These are phyloP conservation scores for Glycyrrhiza uralensis DNA, from an alignment of 306 rosid genomes.

Conservation along the genomic window DNA sequence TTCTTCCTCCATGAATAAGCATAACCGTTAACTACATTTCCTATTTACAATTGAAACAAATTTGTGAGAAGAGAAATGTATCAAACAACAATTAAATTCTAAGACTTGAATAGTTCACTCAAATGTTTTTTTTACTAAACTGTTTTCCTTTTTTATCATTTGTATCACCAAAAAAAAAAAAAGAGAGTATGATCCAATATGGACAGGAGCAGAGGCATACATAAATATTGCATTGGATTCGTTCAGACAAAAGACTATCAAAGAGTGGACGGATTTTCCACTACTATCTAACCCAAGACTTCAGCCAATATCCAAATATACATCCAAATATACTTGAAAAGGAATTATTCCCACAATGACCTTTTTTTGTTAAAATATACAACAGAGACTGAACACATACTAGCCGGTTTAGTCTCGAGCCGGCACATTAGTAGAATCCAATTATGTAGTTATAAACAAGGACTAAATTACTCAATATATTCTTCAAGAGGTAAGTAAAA, in stretches of 20 bases:
- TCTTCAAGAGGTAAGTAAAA: background rate
- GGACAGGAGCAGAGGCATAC: background rate
- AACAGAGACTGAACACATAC: background rate
- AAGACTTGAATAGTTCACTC: no score
- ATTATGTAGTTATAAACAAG: background rate
- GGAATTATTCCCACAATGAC: background rate
- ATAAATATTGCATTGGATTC: background rate
- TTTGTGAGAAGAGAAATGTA: no score
- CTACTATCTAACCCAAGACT: background rate
- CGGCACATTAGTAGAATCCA: background rate
- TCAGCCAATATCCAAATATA: background rate
- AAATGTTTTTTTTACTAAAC: no score
- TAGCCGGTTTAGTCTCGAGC: background rate
- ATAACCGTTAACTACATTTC: no score
- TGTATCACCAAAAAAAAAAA: background rate
- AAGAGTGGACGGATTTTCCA: background rate
- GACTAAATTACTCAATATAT: background rate
- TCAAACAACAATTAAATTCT: no score
- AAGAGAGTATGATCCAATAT: background rate
- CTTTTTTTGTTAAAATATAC: background rate
- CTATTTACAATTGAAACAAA: no score
- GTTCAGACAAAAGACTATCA: background rate
- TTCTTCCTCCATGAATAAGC: no score
- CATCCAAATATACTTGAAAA: background rate
- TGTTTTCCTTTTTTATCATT: background rate